phyloP scores from a whole-genome alignment of 768 basidiomycete genomes.

The Boletellus sp. region DNA sequence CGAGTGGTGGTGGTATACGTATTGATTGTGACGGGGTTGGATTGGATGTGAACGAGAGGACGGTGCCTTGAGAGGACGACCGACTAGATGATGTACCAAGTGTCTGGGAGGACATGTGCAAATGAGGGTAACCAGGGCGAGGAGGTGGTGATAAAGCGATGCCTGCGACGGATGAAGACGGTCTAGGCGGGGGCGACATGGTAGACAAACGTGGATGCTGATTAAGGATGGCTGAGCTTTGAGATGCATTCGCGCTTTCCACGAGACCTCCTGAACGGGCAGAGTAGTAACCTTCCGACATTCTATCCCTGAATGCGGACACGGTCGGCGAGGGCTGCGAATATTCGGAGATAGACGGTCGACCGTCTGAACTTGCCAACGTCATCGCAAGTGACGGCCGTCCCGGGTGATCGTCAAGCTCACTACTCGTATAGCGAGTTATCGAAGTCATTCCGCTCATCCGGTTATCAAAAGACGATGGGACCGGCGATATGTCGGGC shows the following conservation, averaged over 20 bases:
- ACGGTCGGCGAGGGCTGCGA: slow-evolving; percentile 71
- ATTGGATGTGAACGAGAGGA: slow-evolving; percentile 30
- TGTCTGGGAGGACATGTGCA: slow-evolving; percentile 18
- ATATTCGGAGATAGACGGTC: slow-evolving; percentile 63
- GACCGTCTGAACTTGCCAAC: slow-evolving; percentile 34
- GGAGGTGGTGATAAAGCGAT: slow-evolving; percentile 56
- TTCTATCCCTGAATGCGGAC: slow-evolving; percentile 73
- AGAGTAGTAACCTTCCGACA: slow-evolving; percentile 34
- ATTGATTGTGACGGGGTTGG: slow-evolving; percentile 22
- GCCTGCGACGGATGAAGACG: slow-evolving; percentile 58
- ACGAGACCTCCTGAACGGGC: slow-evolving; percentile 20
- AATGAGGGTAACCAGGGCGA: slow-evolving; percentile 19
- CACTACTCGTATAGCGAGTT: slow-evolving; percentile 37
- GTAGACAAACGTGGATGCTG: slow-evolving; percentile 23
- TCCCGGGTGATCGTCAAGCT: slow-evolving; percentile 35
- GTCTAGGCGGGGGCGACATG: slow-evolving; percentile 57
- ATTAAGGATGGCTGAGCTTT: slow-evolving; percentile 20
- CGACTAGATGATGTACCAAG: slow-evolving; percentile 17
- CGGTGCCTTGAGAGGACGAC: slow-evolving; percentile 29
- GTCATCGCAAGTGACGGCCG: slow-evolving; percentile 53
- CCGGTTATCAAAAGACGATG: slow-evolving; percentile 24
- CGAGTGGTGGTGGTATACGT: slow-evolving; percentile 25
- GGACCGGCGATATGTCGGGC: slow-evolving; percentile 32
- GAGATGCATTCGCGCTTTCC: slow-evolving; percentile 13
- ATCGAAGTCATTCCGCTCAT: slow-evolving; percentile 21